Percentiles rank a stretch among this genome's conserved stretches.
Conservation (phyloP, 345 rosid species). For the Balakata baccata region DNA sequence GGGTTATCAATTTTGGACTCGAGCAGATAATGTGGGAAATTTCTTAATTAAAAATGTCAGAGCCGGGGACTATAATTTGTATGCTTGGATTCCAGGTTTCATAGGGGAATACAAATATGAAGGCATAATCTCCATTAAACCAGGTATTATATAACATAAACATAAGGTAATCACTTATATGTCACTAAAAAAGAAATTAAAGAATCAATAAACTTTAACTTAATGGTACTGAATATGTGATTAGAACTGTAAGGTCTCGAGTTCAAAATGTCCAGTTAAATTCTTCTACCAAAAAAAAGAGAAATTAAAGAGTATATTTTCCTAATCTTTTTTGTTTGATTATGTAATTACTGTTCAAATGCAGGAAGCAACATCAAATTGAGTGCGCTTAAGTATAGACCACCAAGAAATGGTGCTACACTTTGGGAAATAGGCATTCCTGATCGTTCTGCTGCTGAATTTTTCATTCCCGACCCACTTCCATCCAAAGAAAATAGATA, state of each 20-base stretch:
- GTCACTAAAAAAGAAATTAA: too few species aligned
- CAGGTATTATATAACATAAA: constrained; percentile 37
- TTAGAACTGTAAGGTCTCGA: too few species aligned
- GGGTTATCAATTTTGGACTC: constrained; percentile 93
- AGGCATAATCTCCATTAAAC: constrained; percentile 33
- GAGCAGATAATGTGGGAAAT: constrained; percentile 45
- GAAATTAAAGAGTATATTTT: too few species aligned
- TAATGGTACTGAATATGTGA: too few species aligned
- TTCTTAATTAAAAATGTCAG: constrained; percentile 57
- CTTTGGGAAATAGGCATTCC: constrained; percentile 88
- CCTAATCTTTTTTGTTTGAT: too few species aligned
- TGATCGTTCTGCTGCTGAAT: constrained; percentile 77
- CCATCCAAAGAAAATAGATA: constrained; percentile 46
- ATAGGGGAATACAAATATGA: constrained; percentile 59
- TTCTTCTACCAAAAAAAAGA: too few species aligned
- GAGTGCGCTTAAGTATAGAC: constrained; percentile 40
- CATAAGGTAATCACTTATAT: too few species aligned
- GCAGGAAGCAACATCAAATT: constrained; percentile 45
- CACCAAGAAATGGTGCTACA: constrained; percentile 75
- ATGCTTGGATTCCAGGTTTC: constrained; percentile 65
- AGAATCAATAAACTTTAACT: too few species aligned
- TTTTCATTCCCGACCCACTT: constrained; percentile 58
- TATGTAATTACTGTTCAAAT: not conserved
- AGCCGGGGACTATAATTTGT: constrained; percentile 59
- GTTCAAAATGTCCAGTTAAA: too few species aligned